A percentile compares a stretch with the other conserved stretches of the same genome.
phyloP scores from a whole-genome alignment of 2,329 filamentous ascomycete genomes.

The Ustilaginoidea virens region DNA sequence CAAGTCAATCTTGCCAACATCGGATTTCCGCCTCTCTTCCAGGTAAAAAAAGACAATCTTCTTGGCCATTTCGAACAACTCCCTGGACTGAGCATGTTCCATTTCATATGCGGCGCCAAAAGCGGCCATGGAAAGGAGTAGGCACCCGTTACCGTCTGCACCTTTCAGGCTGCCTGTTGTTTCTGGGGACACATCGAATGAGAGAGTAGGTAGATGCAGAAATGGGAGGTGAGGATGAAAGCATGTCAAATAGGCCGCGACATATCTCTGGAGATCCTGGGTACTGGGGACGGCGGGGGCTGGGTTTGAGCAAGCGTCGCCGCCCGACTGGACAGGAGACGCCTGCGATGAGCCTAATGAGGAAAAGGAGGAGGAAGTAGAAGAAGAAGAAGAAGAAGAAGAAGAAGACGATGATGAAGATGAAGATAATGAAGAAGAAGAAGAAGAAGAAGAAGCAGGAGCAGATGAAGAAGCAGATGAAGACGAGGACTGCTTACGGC shows the following conservation, averaged over 20 bases:
- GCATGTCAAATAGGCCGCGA: conserved; percentile 77
- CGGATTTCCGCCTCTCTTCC: conserved; percentile 76
- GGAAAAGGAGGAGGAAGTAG: conserved; percentile 33
- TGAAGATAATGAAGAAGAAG: conserved; percentile 38
- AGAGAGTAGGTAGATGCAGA: conserved; percentile 77
- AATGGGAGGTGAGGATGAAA: conserved; percentile 96
- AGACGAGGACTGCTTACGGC: conserved; percentile 43
- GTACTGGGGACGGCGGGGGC: conserved; percentile 58
- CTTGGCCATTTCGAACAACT: conserved; percentile 84
- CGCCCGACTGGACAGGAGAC: conserved; percentile 30
- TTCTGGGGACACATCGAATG: conserved; percentile 66
- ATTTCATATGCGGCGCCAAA: conserved; percentile 73
- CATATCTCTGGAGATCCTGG: conserved; percentile 75
- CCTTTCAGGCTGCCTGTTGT: conserved; percentile 44
- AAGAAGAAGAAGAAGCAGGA: conserved; percentile 29
- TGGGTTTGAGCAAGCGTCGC: conserved; percentile 33
- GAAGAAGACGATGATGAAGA: conserved; percentile 38
- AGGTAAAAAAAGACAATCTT: conserved; percentile 90
- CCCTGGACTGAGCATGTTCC: conserved; percentile 63
- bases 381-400: no score
- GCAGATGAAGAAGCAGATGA: conserved; percentile 35
- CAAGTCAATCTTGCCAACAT: conserved; percentile 51
- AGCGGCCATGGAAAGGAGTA: conserved; percentile 72
- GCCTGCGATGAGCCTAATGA: conserved; percentile 39
- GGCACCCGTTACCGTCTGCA: conserved; percentile 68